Base-by-base conservation (phyloP, 1,139 yeast genomes). In the Taphrina confusa region DNA sequence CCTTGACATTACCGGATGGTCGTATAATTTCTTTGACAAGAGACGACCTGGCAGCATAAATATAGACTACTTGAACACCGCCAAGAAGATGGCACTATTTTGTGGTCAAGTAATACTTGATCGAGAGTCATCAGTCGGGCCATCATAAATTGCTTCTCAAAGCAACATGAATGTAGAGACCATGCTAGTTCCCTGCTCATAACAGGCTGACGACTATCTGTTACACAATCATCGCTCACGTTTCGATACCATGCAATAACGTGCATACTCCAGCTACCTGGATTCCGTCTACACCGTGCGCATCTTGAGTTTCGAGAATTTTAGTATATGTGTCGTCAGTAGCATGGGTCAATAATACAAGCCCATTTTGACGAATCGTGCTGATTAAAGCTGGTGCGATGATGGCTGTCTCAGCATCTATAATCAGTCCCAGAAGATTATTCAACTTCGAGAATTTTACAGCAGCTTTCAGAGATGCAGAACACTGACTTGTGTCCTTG, bases 351-450 rank as follows among this genome's bases (percentile, higher is more conserved):
- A 92, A 92, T 51, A 92, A 75, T 54, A 92, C 83, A 65, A 92
- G 77, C 0, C 97, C 97, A 64, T 86, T 78, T 0, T 88, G 83
- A 62, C 95, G 78, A 20, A 91, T 86, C 27, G 87, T 80, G 27
- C 87, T 87, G 3, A 85, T 81, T 46, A 91, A 74, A 61, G 85
- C 83, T 0, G 95, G 95, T 27, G 88, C 92, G 46, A 90, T 75
- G 40, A 79, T 60, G 46, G 55, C 46, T 16, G 39, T 20, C 16
- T 52, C 58, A 3, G 59, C 52, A 34, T 44, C 61, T 14, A 58
- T 52, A 22, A 89, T 83, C 20, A 92, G 72, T 20, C 98, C 98
- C 64, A 92, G 78, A 62, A 92, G 76, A 70, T 92, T 92, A 70
- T 92, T 92, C 63, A 80, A 79, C 6, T 84, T 80, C 0, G 97